Evolutionary conservation across 1,284 basidiomycete species (phyloP), one percentile per base, ranked within the genome.

Genomic region (Clitocybe nebularis): DNA sequence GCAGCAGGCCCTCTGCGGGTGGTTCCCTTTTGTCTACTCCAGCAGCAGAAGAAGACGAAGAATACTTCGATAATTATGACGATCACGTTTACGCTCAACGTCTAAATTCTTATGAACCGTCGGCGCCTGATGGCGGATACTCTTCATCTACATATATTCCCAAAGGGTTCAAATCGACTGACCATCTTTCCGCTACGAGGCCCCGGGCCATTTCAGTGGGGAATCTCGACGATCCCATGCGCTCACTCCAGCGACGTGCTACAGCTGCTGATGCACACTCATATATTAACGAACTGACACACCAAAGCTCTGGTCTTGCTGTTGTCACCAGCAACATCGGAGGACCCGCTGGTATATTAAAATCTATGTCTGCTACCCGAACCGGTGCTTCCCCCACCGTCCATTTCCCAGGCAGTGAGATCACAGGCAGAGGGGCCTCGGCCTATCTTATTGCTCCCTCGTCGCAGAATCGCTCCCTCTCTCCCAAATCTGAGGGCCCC

Each of bases 171-270:
- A 87, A 86, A 59, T 70, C 79, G 47, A 67, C 74, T 19, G 83
- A 88, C 46, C 83, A 83, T 60, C 73, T 89, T 30, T 65, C 72
- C 24, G 64, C 73, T 17, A 72, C 77, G 41, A 75, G 91, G 36
- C 91, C 91, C 10, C 82, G 93, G 42, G 91, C 93, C 14, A 93
- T 92, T 38, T 95, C 93, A 11, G 89, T 96, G 26, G 90, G 91
- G 23, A 87, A 81, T 43, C 75, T 94, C n/a, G 92, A 94, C 57
- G 89, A 93, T 54, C 77, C 75, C 39, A 68, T 74, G 54, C 81
- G 76, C 50, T 64, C 74, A 43, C 66, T 75, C 43, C 77, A 83
- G 54, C 81, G 84, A 45, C 81, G 84, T 51, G 70, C 77, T 24
- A 72, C 76, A 7, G 73, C 73, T 10, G 71, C 71, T 43, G 84